These are phyloP conservation scores for Inonotus obliquus DNA, from an alignment of 1,284 basidiomycete species.

Conservation along the genomic window DNA sequence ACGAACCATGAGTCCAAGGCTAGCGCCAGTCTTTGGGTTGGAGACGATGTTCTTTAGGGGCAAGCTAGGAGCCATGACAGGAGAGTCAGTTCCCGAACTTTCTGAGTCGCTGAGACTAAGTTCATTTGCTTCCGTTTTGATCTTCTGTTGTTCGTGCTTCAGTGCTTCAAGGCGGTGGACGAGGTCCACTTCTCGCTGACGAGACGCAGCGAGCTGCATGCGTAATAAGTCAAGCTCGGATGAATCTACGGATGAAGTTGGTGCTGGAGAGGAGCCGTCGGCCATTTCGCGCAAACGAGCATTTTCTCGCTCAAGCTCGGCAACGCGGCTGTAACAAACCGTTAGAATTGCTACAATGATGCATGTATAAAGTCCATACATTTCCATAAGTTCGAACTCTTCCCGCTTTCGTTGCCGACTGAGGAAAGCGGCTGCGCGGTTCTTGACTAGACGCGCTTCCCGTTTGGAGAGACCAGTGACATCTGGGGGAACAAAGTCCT, in stretches of 20 bases:
- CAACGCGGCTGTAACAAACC: conserved; percentile 35
- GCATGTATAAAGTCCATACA: conserved; percentile 46
- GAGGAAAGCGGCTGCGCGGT: conserved; percentile 87
- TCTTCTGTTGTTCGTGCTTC: conserved; percentile 38
- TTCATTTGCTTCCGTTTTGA: conserved; percentile 8
- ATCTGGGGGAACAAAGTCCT: conserved; percentile 85
- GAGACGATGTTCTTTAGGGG: conserved; percentile 4
- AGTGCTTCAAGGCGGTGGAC: conserved; percentile 52
- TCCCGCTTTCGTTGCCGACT: conserved; percentile 87
- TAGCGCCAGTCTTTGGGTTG: conserved; percentile 48
- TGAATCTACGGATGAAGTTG: neutral
- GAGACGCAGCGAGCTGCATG: conserved; percentile 55
- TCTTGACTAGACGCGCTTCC: conserved; percentile 87
- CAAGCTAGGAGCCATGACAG: neutral
- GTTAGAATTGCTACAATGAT: neutral
- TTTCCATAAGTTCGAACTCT: conserved; percentile 87
- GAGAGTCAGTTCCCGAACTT: conserved; percentile 1
- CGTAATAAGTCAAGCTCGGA: conserved; percentile 62
- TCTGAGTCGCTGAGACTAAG: neutral
- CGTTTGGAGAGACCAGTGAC: conserved; percentile 84
- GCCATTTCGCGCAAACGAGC: conserved; percentile 57
- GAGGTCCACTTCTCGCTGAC: conserved; percentile 63
- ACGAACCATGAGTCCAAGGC: conserved; percentile 66
- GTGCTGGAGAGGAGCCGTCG: conserved; percentile 20
- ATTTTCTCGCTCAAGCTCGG: conserved; percentile 76